Conservation (phyloP, 2,329 filamentous ascomycete genomes). For the Stagonosporopsis tanaceti region DNA sequence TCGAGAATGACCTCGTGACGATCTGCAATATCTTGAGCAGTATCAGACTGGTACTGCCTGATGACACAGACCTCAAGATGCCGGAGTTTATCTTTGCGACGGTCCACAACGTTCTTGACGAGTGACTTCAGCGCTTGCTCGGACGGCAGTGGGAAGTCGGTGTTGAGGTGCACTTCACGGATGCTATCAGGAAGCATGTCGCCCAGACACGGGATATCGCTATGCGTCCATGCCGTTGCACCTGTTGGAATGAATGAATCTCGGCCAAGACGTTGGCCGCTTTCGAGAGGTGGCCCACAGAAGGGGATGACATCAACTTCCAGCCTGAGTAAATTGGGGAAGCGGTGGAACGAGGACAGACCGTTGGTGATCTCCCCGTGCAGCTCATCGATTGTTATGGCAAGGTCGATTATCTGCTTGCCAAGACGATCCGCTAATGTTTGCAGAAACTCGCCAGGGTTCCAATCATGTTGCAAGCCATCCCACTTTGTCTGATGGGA, state of each 20-base stretch:
- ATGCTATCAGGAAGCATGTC: slow-evolving; percentile 44
- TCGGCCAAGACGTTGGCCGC: slow-evolving; percentile 39
- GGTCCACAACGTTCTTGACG: slow-evolving; percentile 42
- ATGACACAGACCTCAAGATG: slow-evolving; percentile 32
- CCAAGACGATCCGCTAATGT: slow-evolving; percentile 36
- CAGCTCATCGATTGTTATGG: slow-evolving; percentile 44
- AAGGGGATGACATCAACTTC: slow-evolving; percentile 45
- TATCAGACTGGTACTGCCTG: slow-evolving; percentile 35
- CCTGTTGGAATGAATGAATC: slow-evolving; percentile 29
- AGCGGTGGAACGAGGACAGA: slow-evolving; percentile 40
- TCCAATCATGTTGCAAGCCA: slow-evolving; percentile 44
- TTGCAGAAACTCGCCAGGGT: slow-evolving; percentile 42
- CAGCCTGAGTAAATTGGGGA: slow-evolving; percentile 32
- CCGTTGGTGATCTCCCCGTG: slow-evolving; percentile 44
- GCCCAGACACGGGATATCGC: slow-evolving; percentile 47
- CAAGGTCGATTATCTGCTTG: slow-evolving; percentile 36
- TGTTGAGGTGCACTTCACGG: slow-evolving; percentile 42
- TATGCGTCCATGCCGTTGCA: slow-evolving; percentile 32
- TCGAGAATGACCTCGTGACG: slow-evolving; percentile 30
- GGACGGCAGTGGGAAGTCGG: slow-evolving; percentile 35
- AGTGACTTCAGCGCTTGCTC: slow-evolving; percentile 31
- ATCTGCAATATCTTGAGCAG: slow-evolving; percentile 27
- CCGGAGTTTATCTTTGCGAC: slow-evolving; percentile 29
- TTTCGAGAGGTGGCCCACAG: slow-evolving; percentile 46
- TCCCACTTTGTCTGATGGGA: slow-evolving; percentile 48